Evolutionary conservation across 1,284 basidiomycete genomes (phyloP), one percentile per base, ranked within the genome.

Genomic region (Malassezia slooffiae): DNA sequence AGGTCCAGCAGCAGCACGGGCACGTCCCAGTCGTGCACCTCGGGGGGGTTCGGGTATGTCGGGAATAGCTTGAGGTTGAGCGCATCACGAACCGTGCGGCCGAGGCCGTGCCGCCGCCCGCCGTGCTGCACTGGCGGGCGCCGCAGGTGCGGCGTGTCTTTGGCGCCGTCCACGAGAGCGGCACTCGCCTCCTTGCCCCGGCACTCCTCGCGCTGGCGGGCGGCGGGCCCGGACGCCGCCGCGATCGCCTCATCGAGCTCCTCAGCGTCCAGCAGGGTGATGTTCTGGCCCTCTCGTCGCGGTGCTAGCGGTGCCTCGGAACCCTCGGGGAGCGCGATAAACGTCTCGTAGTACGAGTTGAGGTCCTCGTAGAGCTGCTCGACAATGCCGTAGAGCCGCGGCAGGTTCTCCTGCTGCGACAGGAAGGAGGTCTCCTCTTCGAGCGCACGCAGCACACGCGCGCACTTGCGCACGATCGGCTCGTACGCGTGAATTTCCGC

Each of bases 341-440:
- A 69, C 22, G 54, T 52, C 41, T 69, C 67, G 43, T 58, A 62
- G 72, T 93, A 97, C 4, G 86, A 89, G 72, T 95, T 96, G 52
- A 97, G 73, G 60, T 99, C 93, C 65, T 95, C 90, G 58, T 89
- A 96, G 1, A 99, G 76, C 68, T 96, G 90, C 70, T 99, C 91
- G 23, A 97, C 79, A 43, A 97, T 83, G 5, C 82, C 80, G 55
- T 84, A 79, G 39, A 97, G 79, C 0, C 81, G 77, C 33, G 77
- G 75, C 1, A 81, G 78, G 5, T 80, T 82, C 36, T 77, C 73
- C 1, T 81, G 75, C 5, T 78, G 79, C 2, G 89, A 91, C 17
- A 97, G 74, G 65, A 95, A 90, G 3, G 76, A 78, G 0, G 85
- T 87, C 63, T 93, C 85, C 74, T 89, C 81, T 85, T 97, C 91